These are phyloP conservation scores for Microbotryomycetes sp. DNA, from an alignment of 1,284 basidiomycete species.

Conservation along the genomic window DNA sequence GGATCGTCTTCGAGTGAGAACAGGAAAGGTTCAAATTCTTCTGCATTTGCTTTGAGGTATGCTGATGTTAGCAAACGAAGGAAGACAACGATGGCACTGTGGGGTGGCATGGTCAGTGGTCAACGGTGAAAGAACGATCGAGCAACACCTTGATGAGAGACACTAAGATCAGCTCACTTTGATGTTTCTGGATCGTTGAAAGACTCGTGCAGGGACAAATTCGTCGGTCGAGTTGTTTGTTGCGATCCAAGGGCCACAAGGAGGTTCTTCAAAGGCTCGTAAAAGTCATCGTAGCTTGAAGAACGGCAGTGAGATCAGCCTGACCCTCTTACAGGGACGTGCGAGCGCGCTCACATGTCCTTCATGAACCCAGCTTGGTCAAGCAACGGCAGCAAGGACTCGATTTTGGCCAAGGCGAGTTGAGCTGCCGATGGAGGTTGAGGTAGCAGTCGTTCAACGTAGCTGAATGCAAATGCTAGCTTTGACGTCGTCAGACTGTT, in stretches of 20 bases:
- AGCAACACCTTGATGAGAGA: too few species aligned
- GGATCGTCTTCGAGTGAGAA: slow-evolving; percentile 52
- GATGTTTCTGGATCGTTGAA: slow-evolving; percentile 53
- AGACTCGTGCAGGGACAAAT: slow-evolving; percentile 45
- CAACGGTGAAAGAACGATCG: background rate
- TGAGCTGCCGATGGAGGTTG: slow-evolving; percentile 50
- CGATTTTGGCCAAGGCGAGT: slow-evolving; percentile 52
- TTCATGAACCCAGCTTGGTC: slow-evolving; percentile 59
- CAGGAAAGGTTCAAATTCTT: slow-evolving; percentile 63
- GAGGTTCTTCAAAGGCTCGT: slow-evolving; percentile 44
- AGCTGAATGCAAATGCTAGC: slow-evolving; percentile 66
- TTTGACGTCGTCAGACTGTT: too few species aligned
- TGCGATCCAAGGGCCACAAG: slow-evolving; percentile 6
- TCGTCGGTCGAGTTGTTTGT: background rate
- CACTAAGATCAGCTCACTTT: slow-evolving; percentile 3
- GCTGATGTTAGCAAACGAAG: slow-evolving; percentile 74
- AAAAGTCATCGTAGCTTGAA: slow-evolving; percentile 48
- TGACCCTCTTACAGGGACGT: slow-evolving; percentile 37
- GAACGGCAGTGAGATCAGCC: slow-evolving; percentile 35
- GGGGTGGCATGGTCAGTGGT: background rate
- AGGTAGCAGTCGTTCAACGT: slow-evolving; percentile 55
- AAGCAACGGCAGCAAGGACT: slow-evolving; percentile 53
- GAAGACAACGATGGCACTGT: slow-evolving; percentile 54
- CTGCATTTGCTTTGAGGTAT: slow-evolving; percentile 62
- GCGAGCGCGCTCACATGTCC: slow-evolving; percentile 49